These are phyloP conservation scores for Mycena epipterygia DNA, from an alignment of 768 basidiomycete species.

Conservation along the genomic window DNA sequence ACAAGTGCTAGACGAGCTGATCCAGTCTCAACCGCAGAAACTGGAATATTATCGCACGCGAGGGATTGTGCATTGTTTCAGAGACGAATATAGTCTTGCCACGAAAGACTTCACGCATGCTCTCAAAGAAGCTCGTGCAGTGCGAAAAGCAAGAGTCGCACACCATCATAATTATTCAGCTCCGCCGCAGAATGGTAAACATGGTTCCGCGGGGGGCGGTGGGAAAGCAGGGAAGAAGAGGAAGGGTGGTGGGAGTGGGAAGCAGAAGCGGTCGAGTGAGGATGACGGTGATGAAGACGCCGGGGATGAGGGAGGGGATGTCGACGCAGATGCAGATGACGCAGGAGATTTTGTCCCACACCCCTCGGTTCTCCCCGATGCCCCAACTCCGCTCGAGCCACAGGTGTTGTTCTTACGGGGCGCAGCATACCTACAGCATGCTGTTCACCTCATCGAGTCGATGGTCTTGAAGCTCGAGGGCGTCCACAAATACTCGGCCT, in stretches of 20 bases:
- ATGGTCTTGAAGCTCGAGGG: conserved; percentile 80
- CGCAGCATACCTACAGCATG: conserved; percentile 86
- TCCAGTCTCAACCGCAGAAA: conserved; percentile 77
- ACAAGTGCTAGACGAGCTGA: conserved; percentile 83
- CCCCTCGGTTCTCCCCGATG: conserved; percentile 80
- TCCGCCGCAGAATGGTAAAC: conserved; percentile 45
- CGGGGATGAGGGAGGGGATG: conserved; percentile 34
- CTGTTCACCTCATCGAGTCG: conserved; percentile 79
- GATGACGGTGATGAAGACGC: conserved; percentile 49
- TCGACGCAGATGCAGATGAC: conserved; percentile 24
- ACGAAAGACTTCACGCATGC: conserved; percentile 87
- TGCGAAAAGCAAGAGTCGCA: conserved; percentile 72
- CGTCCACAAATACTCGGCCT: conserved; percentile 66
- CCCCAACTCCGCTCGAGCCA: conserved; percentile 89
- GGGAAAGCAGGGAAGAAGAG: conserved; percentile 65
- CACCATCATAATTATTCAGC: conserved; percentile 62
- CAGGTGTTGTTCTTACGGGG: conserved; percentile 89
- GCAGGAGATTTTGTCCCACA: conserved; percentile 68
- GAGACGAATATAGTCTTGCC: conserved; percentile 83
- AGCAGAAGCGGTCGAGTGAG: conserved; percentile 48
- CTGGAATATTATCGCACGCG: conserved; percentile 90
- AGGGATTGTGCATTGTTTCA: conserved; percentile 92
- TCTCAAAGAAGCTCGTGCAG: conserved; percentile 80
- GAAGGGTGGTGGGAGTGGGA: conserved; percentile 59
- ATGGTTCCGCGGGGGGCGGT: conserved; percentile 41